Evolutionary conservation across 441 rosid genomes (phyloP), one percentile per base, ranked within the genome.

Genomic region (Capsella rubella): DNA sequence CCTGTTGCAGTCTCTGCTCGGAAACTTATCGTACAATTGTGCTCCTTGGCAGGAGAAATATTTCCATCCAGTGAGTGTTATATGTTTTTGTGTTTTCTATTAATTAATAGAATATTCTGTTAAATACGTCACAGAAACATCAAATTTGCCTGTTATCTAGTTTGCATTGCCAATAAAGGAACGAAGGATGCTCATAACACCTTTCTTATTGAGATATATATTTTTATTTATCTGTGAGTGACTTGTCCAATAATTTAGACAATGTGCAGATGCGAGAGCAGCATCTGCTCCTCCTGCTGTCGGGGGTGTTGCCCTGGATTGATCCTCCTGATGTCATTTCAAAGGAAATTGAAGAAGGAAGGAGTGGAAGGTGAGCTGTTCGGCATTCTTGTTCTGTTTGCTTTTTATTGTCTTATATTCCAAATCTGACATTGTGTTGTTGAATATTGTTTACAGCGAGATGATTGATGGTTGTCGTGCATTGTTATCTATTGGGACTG

Each of bases 401-500:
- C 58, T 69, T 27, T 62, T 61, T 56, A 4, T 78, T 45, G 64
- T 55, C 67, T 74, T 69, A 53, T 71, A 28, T 76, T 54, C 70
- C 71, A 68, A 27, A 18, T 39, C 21, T 75, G 47, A 60, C 37
- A 37, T 42, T 80, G 74, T 79, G 74, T 72, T 29, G 49, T 14
- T 74, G 64, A 35, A 79, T 58, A 77, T 54, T 73, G 64, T 80
- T 58, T 39, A 82, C 89, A 95, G 99, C 82, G 99, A 95, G 89
- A 78, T 95, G 92, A 89, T 93, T 64, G 99, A 95, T 80, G 98
- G 99, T 63, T 95, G 98, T 78, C 99, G 99, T 55, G 96, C 95
- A 66, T 82, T 95, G 78, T 82, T 91, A 77, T 87, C 95, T 54
- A 81, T 95, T 68, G 96, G 91, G 74, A 89, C 90, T 67, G 93